Base-by-base conservation (phyloP, 495 filamentous ascomycete species). In the Penicillium chermesinum region DNA sequence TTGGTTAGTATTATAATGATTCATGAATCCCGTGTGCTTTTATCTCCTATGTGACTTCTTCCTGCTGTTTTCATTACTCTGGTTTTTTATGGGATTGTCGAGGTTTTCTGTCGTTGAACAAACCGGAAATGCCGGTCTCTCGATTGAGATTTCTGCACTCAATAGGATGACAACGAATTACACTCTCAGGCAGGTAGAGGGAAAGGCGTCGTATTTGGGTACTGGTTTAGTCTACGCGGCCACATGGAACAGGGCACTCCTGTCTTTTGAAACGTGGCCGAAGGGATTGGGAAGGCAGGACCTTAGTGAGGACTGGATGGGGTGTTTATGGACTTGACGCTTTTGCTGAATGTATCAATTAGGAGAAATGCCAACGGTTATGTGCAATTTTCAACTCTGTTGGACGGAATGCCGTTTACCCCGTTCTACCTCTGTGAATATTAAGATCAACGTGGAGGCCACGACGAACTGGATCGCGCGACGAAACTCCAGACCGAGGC, bases 1-100 rank as follows among this genome's bases (percentile, higher is more conserved):
- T 39, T 18, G 42, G 35, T 13, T 32, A 4, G 30, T 20, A 15
- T 18, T 19, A 48, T 13, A 46, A n/a, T 35, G 49, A 54, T 33
- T 52, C 35, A 51, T 35, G 46, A 53, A 48, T 58, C 44, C 38
- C 36, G 7, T 55, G 35, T 7, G n/a, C n/a, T 46, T 12, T 32
- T 36, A 10, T 50, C 15, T 50, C 34, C 41, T 39, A 27, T 38
- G 42, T 44, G 33, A 27, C 38, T 32, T n/a, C 20, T 7, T 39
- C 14, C n/a, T 48, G 14, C 22, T 13, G 27, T n/a, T 16, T 38
- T 37, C 15, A 20, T 18, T 36, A 22, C 7, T 2, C 16, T 18
- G 40, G 12, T 25, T 16, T 21, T 25, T 14, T 35, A 33, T 30
- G 19, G 21, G 1, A 2, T 40, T 33, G 6, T 22, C 16, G 17